Conservation (phyloP, 257 asterid genomes). For the Forsythia suspensa region DNA sequence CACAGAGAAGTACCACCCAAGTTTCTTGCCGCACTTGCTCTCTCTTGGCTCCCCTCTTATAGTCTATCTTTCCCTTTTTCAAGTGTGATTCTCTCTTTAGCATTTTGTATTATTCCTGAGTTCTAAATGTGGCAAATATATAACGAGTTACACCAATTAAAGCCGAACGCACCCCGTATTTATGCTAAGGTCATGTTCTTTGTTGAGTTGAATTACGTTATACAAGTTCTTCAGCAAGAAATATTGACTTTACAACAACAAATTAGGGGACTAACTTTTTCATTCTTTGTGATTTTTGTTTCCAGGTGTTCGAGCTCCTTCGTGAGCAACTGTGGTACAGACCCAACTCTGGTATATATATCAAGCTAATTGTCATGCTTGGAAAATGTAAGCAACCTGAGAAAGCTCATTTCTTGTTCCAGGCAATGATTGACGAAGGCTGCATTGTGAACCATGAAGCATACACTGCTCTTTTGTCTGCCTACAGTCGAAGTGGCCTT, state of each 20-base stretch:
- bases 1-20: neutral
- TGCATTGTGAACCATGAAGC: conserved; percentile 74
- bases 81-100: neutral
- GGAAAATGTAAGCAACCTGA: conserved; percentile 99
- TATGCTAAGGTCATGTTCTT: neutral
- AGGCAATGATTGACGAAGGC: conserved; percentile 86
- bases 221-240: neutral
- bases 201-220: neutral
- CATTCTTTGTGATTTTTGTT: neutral
- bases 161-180: neutral
- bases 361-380: conserved; percentile 91
- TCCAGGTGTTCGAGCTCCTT: conserved; percentile 88
- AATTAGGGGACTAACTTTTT: neutral
- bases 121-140: neutral
- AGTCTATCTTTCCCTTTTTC: neutral
- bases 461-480: conserved; percentile 93
- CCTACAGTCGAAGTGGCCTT: conserved; percentile 81
- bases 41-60: neutral
- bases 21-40: neutral
- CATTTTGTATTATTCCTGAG: neutral
- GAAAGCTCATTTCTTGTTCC: conserved; percentile 78
- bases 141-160: neutral
- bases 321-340: conserved; percentile 94
- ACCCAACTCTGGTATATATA: conserved; percentile 72
- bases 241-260: neutral